Conservation (phyloP, 169 alveolate species). For the Eimeria falciformis region DNA sequence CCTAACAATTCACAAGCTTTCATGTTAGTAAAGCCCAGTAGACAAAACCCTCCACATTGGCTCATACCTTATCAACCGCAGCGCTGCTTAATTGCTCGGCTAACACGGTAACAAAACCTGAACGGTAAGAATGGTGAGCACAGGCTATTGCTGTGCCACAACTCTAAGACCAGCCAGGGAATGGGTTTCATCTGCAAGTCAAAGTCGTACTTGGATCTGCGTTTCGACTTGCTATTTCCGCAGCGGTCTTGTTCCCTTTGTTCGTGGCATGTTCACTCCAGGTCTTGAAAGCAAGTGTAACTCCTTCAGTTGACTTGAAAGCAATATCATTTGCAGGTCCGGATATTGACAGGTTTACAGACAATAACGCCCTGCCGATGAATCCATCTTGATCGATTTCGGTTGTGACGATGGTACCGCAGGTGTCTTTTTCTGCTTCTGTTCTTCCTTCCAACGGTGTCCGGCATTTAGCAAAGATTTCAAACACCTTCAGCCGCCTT, state of each 20-base stretch:
- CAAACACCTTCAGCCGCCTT: slow-evolving; percentile 41
- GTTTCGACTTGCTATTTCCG: not conserved
- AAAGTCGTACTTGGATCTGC: not conserved
- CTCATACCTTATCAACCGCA: slow-evolving; percentile 26
- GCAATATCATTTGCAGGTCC: slow-evolving; percentile 20
- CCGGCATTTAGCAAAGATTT: slow-evolving; percentile 59
- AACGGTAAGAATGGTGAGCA: not conserved
- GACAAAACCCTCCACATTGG: too few relatives aligned
- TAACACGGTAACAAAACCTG: not conserved
- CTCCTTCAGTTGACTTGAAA: not conserved
- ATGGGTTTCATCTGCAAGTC: not conserved
- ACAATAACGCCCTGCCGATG: slow-evolving; percentile 18
- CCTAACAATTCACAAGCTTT: too few relatives aligned
- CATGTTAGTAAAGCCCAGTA: too few relatives aligned
- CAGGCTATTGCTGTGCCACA: not conserved
- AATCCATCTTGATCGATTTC: slow-evolving; percentile 58
- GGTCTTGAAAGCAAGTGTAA: not conserved
- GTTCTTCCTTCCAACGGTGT: slow-evolving; percentile 30
- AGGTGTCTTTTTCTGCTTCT: slow-evolving; percentile 17
- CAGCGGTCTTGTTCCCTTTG: not conserved
- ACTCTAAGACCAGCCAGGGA: too few relatives aligned
- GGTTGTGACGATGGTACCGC: slow-evolving; percentile 65
- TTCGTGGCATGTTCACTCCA: not conserved
- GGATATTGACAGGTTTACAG: slow-evolving; percentile 45
- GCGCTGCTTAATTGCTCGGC: slow-evolving; percentile 4